A percentile compares a stretch with the other conserved stretches of the same genome.
These are phyloP conservation scores for Cyclotella baltica DNA, from an alignment of 108 stramenopile species.

Conservation along the genomic window DNA sequence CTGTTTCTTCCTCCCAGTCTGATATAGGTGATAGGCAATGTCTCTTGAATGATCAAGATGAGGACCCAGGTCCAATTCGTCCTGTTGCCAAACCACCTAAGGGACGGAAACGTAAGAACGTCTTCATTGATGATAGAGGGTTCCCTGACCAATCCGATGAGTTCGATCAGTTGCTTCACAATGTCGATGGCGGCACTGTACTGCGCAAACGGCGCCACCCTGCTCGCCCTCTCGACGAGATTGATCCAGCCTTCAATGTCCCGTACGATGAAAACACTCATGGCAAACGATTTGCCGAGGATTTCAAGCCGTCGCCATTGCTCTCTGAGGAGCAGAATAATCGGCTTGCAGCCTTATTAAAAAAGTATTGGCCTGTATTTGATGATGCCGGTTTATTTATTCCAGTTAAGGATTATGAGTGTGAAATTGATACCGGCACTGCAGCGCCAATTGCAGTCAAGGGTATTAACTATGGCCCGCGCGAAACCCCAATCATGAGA, in stretches of 20 bases:
- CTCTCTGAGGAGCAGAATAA: neutral
- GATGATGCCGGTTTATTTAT: neutral
- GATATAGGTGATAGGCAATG: too few relatives aligned
- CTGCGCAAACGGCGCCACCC: neutral
- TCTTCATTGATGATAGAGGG: too few relatives aligned
- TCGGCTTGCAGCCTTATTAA: neutral
- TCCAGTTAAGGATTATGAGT: constrained; percentile 5
- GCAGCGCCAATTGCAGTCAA: neutral
- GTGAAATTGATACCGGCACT: neutral
- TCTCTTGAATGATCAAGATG: too few relatives aligned
- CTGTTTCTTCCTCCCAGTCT: too few relatives aligned
- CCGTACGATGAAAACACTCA: neutral
- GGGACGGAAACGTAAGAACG: neutral
- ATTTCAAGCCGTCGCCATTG: neutral
- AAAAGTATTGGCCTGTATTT: constrained; percentile 4
- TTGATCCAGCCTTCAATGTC: neutral
- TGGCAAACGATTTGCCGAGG: neutral
- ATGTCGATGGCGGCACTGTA: neutral
- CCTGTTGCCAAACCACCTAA: too few relatives aligned
- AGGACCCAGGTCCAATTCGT: too few relatives aligned
- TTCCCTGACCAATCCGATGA: constrained; percentile 2
- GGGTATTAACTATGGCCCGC: too few relatives aligned
- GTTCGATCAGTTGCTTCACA: neutral
- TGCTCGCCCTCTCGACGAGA: too few relatives aligned
- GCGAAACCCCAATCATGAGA: neutral